Evolutionary conservation across 1,139 yeast species (phyloP), one percentile per base, ranked within the genome.

Genomic region (Blastobotrys aristatus): DNA sequence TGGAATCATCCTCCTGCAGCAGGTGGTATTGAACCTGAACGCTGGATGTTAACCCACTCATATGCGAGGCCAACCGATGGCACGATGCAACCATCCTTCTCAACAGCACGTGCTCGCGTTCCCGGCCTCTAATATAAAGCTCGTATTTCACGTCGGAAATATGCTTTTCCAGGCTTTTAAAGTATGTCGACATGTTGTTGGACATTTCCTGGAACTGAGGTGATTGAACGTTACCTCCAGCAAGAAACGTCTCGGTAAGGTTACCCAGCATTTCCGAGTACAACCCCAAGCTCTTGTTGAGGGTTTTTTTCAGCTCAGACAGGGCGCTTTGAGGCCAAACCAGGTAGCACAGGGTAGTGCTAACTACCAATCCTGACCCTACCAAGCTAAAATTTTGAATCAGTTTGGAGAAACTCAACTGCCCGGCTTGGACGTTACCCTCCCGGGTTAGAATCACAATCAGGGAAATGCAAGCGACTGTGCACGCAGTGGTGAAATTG

Each of bases 401-500:
- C 30, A 86, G 68, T 55, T 84, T 73, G 26, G 68, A 69, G 50
- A 80, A 61, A 0, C 90, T 85, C n/a, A 85, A 71, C 14, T 63
- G 63, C 10, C 82, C 81, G 0, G 80, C 73, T 58, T 84, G 84
- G 40, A 77, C 67, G 40, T 84, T 76, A 11, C 90, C 92, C 59
- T 86, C 95, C 57, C 83, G 82, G n/a, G 85, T 78, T 38, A 86
- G 73, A 53, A 87, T 81, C 0, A 89, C 76, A 11, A 85, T 81
- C 40, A 85, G 69, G 8, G 85, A 76, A 47, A 86, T 84, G 16
- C 86, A 80, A 0, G 94, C 88, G 46, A 86, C 69, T 0, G 89
- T 80, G 58, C 94, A 83, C 0, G 95, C 92, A 14, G 92, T 85
- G 56, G 84, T 84, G 62, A 85, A 85, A 0, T 86, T 82, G 30